Percentiles rank a stretch among this genome's conserved stretches.
Conservation (phyloP, 164 flowering plant species). For the Kingdonia uniflora region DNA sequence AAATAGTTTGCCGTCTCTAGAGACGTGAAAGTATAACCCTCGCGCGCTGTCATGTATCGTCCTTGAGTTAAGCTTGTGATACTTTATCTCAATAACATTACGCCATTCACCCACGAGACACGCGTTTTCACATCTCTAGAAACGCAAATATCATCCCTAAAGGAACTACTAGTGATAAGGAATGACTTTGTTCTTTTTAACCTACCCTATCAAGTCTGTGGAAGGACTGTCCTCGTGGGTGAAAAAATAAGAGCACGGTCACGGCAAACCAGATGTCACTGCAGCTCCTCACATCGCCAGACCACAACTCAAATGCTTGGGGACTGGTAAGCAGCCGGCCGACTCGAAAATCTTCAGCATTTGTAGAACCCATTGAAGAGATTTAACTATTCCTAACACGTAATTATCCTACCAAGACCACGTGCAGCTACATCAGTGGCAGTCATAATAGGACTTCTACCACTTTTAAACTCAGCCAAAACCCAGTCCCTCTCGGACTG, state of each 20-base stretch:
- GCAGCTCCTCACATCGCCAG: constrained; percentile 31
- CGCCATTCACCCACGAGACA: too few relatives aligned
- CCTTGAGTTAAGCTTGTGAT: too few relatives aligned
- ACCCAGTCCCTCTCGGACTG: constrained; percentile 98
- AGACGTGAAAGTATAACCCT: too few relatives aligned
- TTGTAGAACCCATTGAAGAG: constrained; percentile 21
- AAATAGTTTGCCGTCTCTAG: too few relatives aligned
- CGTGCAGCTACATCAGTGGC: constrained; percentile 99
- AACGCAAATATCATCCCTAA: too few relatives aligned
- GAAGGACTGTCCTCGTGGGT: constrained; percentile 12
- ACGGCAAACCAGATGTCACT: constrained; percentile 2
- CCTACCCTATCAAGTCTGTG: too few relatives aligned
- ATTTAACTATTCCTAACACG: constrained; percentile 34
- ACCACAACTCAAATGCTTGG: constrained; percentile 48
- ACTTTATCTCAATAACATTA: too few relatives aligned
- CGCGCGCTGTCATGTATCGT: too few relatives aligned
- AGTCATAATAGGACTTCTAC: constrained; percentile 94
- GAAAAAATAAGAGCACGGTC: constrained; percentile 6
- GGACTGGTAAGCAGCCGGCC: constrained; percentile 90
- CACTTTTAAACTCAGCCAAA: constrained; percentile 88
- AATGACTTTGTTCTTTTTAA: too few relatives aligned
- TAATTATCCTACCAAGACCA: constrained; percentile 98
- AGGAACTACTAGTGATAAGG: too few relatives aligned
- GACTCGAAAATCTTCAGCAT: constrained; percentile 45
- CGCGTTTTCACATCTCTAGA: too few relatives aligned